Evolutionary conservation across 345 rosid genomes (phyloP), one percentile per base, ranked within the genome.

Genomic region (Eucalyptus grandis): DNA sequence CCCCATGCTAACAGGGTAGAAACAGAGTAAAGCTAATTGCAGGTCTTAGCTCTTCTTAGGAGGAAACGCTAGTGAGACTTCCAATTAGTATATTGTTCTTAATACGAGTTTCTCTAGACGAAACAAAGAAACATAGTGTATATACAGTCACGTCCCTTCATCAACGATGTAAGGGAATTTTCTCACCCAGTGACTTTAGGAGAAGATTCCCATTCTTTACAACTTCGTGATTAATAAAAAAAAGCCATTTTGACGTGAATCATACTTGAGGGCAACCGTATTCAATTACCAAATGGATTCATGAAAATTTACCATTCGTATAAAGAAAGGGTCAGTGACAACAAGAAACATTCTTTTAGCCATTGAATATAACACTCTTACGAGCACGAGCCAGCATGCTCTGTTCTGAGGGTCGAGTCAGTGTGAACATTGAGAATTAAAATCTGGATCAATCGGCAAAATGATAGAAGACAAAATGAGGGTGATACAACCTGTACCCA

Each of bases 181-280:
- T 67, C 6, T 8, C 43, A 15, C 3, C 5, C 2, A 9, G 11
- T 31, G 1, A 31, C 12, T 31, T 67, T 31, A 31, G 21, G 43
- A 67, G 43, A 67, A 8, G 40, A 6, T 14, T 31, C 43, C 9
- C 80, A 31, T 67, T 5, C 80, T 67, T 31, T 31, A 34, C 34
- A 14, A 7, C 3, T 15, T 14, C 4, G 77, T 0, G 5, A n/a
- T n/a, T 65, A 30, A 24, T 31, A 0, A 2, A 65, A 65, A 4
- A 14, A 11, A 14, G 11, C 3, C 10, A 15, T 7, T 65, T 65
- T 65, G n/a, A 62, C 5, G 34, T 26, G 16, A 30, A 14, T n/a
- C 77, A 4, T 7, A 14, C 21, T n/a, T 8, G 43, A 67, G 7
- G 1, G 43, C 2, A 8, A 31, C 21, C 15, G 40, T 8, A n/a